Evolutionary conservation across 306 rosid genomes (phyloP).

Genomic region (Pueraria montana): DNA sequence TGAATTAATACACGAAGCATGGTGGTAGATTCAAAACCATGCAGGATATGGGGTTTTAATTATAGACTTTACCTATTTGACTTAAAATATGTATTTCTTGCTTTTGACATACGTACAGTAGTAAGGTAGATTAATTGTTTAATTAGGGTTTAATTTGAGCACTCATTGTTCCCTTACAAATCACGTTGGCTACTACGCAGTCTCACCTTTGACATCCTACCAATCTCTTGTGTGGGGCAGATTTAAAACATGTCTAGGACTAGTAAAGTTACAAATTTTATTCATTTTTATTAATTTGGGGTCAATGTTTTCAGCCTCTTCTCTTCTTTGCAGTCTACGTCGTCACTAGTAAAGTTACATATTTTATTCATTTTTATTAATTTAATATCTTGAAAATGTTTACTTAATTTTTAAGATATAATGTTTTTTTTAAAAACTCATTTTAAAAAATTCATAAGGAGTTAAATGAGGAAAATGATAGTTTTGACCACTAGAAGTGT

Average conservation of each 20-base stretch:
- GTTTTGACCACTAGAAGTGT: neutral
- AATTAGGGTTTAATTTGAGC: slow-evolving; percentile 7
- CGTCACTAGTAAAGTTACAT: neutral
- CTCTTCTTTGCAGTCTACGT: neutral
- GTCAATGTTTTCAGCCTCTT: neutral
- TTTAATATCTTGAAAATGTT: neutral
- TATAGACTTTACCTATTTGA: neutral
- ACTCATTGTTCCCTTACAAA: neutral
- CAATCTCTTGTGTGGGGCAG: neutral
- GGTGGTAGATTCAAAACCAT: neutral
- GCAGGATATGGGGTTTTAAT: neutral
- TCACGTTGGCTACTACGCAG: neutral
- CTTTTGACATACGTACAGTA: neutral
- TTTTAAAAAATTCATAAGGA: neutral
- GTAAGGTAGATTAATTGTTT: neutral
- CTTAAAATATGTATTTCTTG: neutral
- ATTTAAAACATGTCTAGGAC: too few relatives aligned
- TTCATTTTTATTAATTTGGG: too few relatives aligned
- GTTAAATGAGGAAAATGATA: neutral
- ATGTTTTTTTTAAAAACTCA: neutral
- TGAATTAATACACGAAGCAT: neutral
- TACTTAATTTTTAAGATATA: neutral
- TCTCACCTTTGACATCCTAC: neutral
- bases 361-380: neutral
- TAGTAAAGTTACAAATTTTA: too few relatives aligned